Evolutionary conservation across 805 yeast genomes (phyloP).

Genomic region (Starmerella riodocensis): DNA sequence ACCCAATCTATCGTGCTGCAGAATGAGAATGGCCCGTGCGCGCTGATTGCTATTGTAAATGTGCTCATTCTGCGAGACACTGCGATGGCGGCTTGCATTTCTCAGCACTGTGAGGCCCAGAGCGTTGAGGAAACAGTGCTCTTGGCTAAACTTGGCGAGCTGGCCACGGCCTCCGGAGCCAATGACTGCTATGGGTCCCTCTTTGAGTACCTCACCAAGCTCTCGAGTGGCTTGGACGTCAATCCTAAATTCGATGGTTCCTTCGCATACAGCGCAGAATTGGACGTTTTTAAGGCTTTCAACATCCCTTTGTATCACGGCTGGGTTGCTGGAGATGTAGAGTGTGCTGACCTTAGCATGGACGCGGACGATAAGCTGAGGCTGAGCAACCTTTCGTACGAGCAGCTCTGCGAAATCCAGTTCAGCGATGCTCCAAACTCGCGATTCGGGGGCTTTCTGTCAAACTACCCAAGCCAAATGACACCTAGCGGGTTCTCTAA

Average conservation of each 20-base stretch:
- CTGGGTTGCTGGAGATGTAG: conserved; percentile 38
- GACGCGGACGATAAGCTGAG: conserved; percentile 22
- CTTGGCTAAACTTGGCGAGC: conserved; percentile 9
- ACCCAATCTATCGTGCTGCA: conserved; percentile 45
- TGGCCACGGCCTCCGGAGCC: conserved; percentile 17
- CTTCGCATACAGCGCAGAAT: conserved; percentile 41
- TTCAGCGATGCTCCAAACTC: conserved; percentile 39
- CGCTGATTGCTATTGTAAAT: conserved; percentile 64
- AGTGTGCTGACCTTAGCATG: conserved; percentile 28
- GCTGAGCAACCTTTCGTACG: conserved; percentile 27
- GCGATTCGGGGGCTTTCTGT: conserved; percentile 38
- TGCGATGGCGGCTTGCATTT: conserved; percentile 12
- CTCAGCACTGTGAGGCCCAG: neutral
- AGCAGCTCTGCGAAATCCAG: conserved; percentile 49
- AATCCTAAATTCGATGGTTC: conserved; percentile 58
- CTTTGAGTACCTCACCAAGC: conserved; percentile 43
- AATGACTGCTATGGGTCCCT: conserved; percentile 28
- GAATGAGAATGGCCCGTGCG: conserved; percentile 79
- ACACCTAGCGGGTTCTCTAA: conserved; percentile 51
- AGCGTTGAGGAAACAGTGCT: conserved; percentile 2
- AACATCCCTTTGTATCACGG: conserved; percentile 64
- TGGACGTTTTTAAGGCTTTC: conserved; percentile 45
- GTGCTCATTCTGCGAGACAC: conserved; percentile 43
- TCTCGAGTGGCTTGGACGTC: conserved; percentile 58
- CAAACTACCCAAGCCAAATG: conserved; percentile 58